Percentiles rank a stretch among this genome's conserved stretches.
Evolutionary conservation across 1,284 basidiomycete species (phyloP).

Genomic region (Ganoderma boninense): DNA sequence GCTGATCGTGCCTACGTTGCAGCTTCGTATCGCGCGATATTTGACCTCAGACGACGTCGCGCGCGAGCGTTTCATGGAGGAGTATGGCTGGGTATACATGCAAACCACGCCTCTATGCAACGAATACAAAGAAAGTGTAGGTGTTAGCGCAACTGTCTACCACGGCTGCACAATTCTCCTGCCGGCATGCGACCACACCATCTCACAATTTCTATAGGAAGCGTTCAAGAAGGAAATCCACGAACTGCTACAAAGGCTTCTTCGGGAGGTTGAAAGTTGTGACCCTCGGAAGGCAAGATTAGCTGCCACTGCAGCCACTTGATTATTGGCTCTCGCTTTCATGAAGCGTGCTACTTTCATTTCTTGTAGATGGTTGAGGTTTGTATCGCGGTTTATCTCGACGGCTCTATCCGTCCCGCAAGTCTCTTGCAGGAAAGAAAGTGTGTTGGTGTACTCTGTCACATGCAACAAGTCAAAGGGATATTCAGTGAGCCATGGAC

Average conservation of each 20-base stretch:
- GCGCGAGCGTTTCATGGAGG: constrained; percentile 57
- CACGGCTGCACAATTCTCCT: neutral
- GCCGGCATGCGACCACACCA: neutral
- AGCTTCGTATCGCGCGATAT: constrained; percentile 59
- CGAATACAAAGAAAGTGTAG: constrained; percentile 40
- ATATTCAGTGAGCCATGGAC: neutral
- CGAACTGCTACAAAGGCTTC: constrained; percentile 10
- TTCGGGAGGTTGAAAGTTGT: constrained; percentile 18
- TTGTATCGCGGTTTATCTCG: neutral
- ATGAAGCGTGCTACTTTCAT: neutral
- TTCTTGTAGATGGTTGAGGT: neutral
- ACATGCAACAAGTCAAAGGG: neutral
- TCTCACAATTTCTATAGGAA: constrained; percentile 13
- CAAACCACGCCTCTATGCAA: constrained; percentile 52
- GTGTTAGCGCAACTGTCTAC: neutral
- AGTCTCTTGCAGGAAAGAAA: neutral
- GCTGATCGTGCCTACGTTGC: neutral
- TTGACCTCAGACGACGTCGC: constrained; percentile 47
- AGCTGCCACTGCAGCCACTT: neutral
- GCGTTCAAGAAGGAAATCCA: constrained; percentile 18
- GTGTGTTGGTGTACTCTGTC: too few species aligned
- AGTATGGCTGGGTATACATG: constrained; percentile 62
- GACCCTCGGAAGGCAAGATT: constrained; percentile 27
- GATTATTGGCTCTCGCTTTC: neutral
- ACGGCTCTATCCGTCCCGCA: neutral